A percentile compares a stretch with the other conserved stretches of the same genome.
Evolutionary conservation across 805 yeast genomes (phyloP).

Genomic region (Schizosaccharomyces cryophilus): DNA sequence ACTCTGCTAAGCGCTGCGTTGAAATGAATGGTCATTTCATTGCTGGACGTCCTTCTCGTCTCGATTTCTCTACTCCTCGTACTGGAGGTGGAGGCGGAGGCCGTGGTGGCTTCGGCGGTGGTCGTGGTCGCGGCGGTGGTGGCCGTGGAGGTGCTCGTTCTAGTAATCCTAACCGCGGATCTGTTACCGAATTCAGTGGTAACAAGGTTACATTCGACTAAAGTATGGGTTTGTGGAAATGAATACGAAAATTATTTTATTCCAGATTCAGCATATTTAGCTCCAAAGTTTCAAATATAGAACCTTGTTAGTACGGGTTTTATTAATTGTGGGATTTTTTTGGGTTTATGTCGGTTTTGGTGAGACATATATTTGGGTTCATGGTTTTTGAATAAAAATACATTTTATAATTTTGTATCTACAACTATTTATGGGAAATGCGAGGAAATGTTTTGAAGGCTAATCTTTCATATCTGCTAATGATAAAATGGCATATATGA

Average conservation of each 20-base stretch:
- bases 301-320: not conserved
- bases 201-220: conserved; percentile 1
- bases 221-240: not conserved
- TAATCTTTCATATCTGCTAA: too few relatives aligned
- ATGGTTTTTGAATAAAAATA: not conserved
- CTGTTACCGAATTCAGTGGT: not conserved
- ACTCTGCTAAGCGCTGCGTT: conserved; percentile 75
- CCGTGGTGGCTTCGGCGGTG: conserved; percentile 8
- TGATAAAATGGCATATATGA: too few relatives aligned
- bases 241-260: too few relatives aligned
- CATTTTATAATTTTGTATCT: too few relatives aligned
- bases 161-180: not conserved
- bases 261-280: too few relatives aligned
- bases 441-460: too few relatives aligned
- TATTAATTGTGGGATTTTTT: not conserved
- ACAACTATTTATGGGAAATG: too few relatives aligned
- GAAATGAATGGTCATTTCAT: conserved; percentile 72
- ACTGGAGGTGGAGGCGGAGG: conserved; percentile 10
- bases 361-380: not conserved
- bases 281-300: too few relatives aligned
- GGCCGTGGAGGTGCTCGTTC: conserved; percentile 27
- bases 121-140: conserved; percentile 13
- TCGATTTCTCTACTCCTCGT: conserved; percentile 29
- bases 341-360: not conserved
- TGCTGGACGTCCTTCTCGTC: conserved; percentile 80